These are phyloP conservation scores for Setaria italica DNA, from an alignment of 202 grass and related monocot genomes.

Conservation along the genomic window DNA sequence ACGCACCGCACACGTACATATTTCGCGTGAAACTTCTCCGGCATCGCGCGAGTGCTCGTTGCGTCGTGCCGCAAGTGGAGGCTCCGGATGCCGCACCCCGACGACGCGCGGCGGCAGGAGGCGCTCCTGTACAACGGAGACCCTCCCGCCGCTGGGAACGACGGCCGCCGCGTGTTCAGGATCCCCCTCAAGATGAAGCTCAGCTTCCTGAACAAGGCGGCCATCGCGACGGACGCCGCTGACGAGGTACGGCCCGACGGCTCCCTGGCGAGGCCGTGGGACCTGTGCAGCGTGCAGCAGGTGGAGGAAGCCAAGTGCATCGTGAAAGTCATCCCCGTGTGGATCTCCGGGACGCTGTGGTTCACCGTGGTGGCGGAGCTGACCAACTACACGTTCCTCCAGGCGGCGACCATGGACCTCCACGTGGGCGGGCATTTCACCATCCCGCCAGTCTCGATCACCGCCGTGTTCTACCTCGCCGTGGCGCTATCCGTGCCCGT, in stretches of 20 bases:
- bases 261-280: constrained; percentile 52
- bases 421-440: constrained; percentile 62
- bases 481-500: constrained; percentile 55
- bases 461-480: constrained; percentile 45
- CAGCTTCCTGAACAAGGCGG: constrained; percentile 75
- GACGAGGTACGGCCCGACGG: constrained; percentile 47
- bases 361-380: constrained; percentile 53
- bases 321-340: constrained; percentile 63
- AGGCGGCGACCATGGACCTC: constrained; percentile 56
- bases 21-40: constrained; percentile 51
- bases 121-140: constrained; percentile 44
- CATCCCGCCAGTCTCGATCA: constrained; percentile 47
- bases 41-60: constrained; percentile 53
- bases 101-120: constrained; percentile 48
- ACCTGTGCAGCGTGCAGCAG: constrained; percentile 71
- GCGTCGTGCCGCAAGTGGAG: constrained; percentile 66
- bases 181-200: constrained; percentile 59
- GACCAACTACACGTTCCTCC: constrained; percentile 53
- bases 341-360: constrained; percentile 62
- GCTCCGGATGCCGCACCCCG: constrained; percentile 47
- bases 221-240: constrained; percentile 52
- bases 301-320: constrained; percentile 82
- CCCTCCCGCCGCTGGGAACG: not conserved
- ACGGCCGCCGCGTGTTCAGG: constrained; percentile 26
- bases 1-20: too few relatives aligned